Evolutionary conservation across 306 rosid genomes (phyloP), one percentile per base, ranked within the genome.

Genomic region (Mimosa pudica): DNA sequence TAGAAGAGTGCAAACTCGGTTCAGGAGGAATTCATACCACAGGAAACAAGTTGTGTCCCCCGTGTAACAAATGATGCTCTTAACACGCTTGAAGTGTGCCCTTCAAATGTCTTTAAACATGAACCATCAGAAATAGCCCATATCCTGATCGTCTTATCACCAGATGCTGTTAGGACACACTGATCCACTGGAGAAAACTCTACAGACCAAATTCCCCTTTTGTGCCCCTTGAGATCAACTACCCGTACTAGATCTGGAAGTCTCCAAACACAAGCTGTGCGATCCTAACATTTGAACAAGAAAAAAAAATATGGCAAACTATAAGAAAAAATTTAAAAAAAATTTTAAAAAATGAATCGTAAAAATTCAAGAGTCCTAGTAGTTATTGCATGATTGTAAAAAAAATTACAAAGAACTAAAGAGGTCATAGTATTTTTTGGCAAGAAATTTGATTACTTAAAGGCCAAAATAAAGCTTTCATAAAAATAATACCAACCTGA

Each of bases 161-260:
- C 98, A 63, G 98, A 95, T 63, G 98, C 92, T 17, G 98, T 95
- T 79, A 92, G 75, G 63, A 92, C 95, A 89, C 98, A 95, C 70
- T 92, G 97, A 86, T 95, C 98, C 75, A 92, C 92, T 9, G 98
- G 98, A 87, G 98, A 95, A 87, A 95, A 95, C 81, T 95, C 98
- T 36, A 95, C 98, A 30, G 90, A 89, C 98, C 98, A 95, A 81
- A 95, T 84, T 73, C 97, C 98, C 83, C 97, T 90, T 88, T 91
- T 95, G 84, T 95, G 98, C 75, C 98, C 98, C 84, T 83, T 91
- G 77, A 95, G 88, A 76, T 84, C 92, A 86, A 84, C 89, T 58
- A 83, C 88, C 12, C 86, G 81, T 58, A 92, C 94, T 20, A 95
- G 89, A 88, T 90, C 98, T 48, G 97, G 98, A 82, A 95, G 98